Base-by-base conservation (phyloP, 257 asterid species). In the Knoxia roxburghii region DNA sequence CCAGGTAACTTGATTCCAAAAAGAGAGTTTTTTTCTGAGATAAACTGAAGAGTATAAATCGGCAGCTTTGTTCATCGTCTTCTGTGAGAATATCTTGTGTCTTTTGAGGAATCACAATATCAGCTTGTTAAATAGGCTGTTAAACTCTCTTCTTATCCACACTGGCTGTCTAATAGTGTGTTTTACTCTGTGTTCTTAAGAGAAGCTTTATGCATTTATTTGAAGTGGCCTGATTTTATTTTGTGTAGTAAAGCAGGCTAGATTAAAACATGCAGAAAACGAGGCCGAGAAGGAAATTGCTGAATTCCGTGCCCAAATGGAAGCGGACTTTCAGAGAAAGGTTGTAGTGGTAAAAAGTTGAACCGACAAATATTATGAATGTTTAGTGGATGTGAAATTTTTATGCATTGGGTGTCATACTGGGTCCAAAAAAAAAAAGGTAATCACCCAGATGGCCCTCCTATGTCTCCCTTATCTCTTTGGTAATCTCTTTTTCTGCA, bases 281-380 rank as follows among this genome's bases (percentile, higher is more conserved):
- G 99, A 93, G 72, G 99, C 99, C 8, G 95, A 83, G 83, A 93
- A 74, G 83, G 99, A 93, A 69, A 80, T 90, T 72, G 86, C 96
- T 65, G 90, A 84, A 7, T 93, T 85, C 63, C 97, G 96, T 76
- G 89, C 99, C 54, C 97, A 88, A 65, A 71, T 88, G 92, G 97
- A 93, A 73, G 95, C 97, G 7, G 96, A 88, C 11, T 86, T 78
- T 77, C 95, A 93, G 94, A 86, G 79, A 77, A 93, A 90, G 84
- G 68, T 88, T 49, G 79, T 89, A 35, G 95, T 88, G 99, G 99
- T 93, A 75, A 58, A n/a, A 29, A 26, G 9, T 67, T 8, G 12
- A n/a, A n/a, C n/a, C n/a, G n/a, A n/a, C n/a, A n/a, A n/a, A n/a
- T n/a, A n/a, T n/a, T n/a, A n/a, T n/a, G n/a, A n/a, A n/a, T n/a